These are phyloP conservation scores for Suhomyces choctaworum DNA, from an alignment of 1,139 yeast genomes.

Conservation along the genomic window DNA sequence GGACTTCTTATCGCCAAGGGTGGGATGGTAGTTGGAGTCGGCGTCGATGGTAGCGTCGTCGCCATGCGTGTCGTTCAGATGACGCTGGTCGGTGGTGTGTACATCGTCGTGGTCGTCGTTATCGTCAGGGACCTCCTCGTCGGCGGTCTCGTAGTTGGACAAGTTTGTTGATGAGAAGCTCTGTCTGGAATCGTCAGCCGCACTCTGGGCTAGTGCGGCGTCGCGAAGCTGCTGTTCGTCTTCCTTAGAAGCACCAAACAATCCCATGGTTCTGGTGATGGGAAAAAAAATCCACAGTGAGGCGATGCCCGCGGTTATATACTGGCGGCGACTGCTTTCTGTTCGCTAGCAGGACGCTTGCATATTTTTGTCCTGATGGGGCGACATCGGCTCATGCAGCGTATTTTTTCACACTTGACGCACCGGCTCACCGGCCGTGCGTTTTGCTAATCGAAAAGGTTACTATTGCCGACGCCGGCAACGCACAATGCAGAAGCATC, in stretches of 20 bases:
- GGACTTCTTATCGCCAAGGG: slow-evolving; percentile 1
- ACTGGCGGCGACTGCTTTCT: no score
- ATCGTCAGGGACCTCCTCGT: slow-evolving; percentile 19
- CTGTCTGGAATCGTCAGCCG: slow-evolving; percentile 10
- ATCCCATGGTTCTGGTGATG: slow-evolving; percentile 1
- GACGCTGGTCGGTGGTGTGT: neutral
- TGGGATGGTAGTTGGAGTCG: slow-evolving; percentile 1
- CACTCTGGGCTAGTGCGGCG: slow-evolving; percentile 23
- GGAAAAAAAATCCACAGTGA: no score
- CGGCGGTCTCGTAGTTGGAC: slow-evolving; percentile 41
- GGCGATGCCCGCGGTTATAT: no score
- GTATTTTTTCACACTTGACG: no score
- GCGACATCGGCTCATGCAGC: no score
- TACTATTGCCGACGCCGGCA: no score
- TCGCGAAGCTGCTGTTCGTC: slow-evolving; percentile 43
- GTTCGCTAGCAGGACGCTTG: no score
- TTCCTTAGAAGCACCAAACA: slow-evolving; percentile 37
- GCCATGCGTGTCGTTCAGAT: neutral
- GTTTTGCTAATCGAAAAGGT: no score
- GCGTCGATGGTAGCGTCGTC: slow-evolving; percentile 9
- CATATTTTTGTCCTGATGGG: no score
- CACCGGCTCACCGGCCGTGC: no score
- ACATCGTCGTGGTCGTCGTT: neutral
- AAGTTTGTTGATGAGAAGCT: slow-evolving; percentile 15
- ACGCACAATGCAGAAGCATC: no score